These are phyloP conservation scores for Lentinula sp. DNA, from an alignment of 768 basidiomycete genomes.

Conservation along the genomic window DNA sequence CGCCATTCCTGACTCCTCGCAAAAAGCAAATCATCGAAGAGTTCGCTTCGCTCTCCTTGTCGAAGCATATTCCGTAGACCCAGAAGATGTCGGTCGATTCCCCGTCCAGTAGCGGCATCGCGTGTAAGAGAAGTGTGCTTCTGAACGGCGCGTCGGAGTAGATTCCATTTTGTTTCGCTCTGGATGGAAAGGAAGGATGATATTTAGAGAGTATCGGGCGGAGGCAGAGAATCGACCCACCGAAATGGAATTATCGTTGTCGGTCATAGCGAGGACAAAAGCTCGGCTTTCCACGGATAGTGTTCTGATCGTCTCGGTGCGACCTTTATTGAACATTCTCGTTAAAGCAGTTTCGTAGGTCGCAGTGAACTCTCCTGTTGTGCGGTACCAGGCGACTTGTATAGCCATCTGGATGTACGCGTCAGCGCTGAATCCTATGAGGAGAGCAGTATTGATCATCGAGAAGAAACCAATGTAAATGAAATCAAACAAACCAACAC, in stretches of 20 bases:
- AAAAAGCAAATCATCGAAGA: constrained; percentile 81
- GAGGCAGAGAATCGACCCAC: constrained; percentile 26
- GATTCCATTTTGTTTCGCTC: constrained; percentile 30
- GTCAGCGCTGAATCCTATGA: constrained; percentile 58
- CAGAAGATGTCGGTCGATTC: constrained; percentile 89
- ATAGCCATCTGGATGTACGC: constrained; percentile 88
- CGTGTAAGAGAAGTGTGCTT: constrained; percentile 70
- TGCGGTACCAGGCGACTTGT: constrained; percentile 86
- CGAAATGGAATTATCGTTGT: constrained; percentile 44
- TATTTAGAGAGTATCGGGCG: neutral
- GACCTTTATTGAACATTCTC: constrained; percentile 77
- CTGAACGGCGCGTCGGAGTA: constrained; percentile 63
- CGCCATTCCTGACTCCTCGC: constrained; percentile 76
- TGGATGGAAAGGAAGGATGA: constrained; percentile 13
- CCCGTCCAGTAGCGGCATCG: constrained; percentile 74
- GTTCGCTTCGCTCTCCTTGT: constrained; percentile 46
- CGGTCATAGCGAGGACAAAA: constrained; percentile 73
- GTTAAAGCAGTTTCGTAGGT: constrained; percentile 94
- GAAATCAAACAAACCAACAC: constrained; percentile 41
- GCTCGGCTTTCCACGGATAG: constrained; percentile 66
- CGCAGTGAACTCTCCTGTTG: constrained; percentile 71
- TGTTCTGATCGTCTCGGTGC: constrained; percentile 86
- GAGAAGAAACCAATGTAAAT: neutral
- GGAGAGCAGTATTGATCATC: neutral
- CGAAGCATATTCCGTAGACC: constrained; percentile 67